Percentiles rank a stretch among this genome's conserved stretches.
These are phyloP conservation scores for Penicillium alfredii DNA, from an alignment of 495 filamentous ascomycete genomes.

Conservation along the genomic window DNA sequence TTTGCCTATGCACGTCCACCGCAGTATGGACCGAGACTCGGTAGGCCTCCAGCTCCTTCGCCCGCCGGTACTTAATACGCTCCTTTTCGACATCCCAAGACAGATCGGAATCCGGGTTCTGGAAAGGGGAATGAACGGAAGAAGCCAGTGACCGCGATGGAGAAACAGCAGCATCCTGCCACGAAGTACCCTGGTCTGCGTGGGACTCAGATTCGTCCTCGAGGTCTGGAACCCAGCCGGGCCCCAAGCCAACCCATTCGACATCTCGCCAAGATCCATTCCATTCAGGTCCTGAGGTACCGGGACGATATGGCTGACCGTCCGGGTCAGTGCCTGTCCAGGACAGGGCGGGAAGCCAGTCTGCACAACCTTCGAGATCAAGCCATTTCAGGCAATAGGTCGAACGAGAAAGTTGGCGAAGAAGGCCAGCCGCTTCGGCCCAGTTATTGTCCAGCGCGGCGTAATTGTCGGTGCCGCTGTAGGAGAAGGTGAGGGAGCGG, in stretches of 20 bases:
- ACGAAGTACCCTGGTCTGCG: not conserved
- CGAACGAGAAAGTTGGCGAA: conserved; percentile 59
- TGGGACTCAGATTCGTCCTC: conserved; percentile 10
- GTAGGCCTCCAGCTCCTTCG: conserved; percentile 24
- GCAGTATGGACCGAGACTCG: conserved; percentile 18
- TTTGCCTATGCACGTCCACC: conserved; percentile 19
- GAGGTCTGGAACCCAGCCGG: conserved; percentile 40
- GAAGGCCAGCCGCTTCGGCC: conserved; percentile 60
- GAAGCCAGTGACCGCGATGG: conserved; percentile 12
- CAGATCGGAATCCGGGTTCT: conserved; percentile 5
- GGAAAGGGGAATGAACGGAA: conserved; percentile 11
- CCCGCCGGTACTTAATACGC: conserved; percentile 20
- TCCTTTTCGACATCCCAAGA: conserved; percentile 33
- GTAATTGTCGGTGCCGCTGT: conserved; percentile 61
- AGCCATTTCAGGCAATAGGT: conserved; percentile 72
- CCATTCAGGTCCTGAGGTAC: conserved; percentile 42
- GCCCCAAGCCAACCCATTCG: conserved; percentile 42
- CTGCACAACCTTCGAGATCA: conserved; percentile 70
- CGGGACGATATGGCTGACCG: conserved; percentile 18
- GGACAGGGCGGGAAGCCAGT: conserved; percentile 62
- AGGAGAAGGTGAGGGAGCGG: conserved; percentile 44
- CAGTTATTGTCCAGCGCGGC: conserved; percentile 61
- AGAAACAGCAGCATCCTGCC: not conserved
- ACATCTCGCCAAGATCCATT: conserved; percentile 46
- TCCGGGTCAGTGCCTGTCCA: conserved; percentile 34